Evolutionary conservation across 2,329 filamentous ascomycete species (phyloP).

Genomic region (Cytospora piceae): DNA sequence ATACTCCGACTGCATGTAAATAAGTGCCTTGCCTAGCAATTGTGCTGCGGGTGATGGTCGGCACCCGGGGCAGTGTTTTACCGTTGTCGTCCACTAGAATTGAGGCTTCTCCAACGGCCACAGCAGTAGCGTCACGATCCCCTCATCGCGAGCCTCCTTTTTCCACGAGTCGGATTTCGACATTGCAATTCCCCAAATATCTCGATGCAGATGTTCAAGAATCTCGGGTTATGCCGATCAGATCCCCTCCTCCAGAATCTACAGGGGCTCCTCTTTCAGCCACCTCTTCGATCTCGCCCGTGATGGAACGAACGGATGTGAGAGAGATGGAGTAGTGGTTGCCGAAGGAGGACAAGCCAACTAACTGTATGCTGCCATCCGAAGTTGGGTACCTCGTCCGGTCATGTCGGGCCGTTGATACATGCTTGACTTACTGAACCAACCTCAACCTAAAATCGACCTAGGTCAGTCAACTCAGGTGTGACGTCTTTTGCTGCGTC

Average conservation of each 20-base stretch:
- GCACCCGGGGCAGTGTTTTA: conserved; percentile 28
- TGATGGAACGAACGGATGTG: not conserved
- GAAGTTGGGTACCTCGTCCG: not conserved
- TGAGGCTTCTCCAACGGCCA: conserved; percentile 20
- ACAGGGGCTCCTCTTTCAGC: not conserved
- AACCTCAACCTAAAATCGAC: no score
- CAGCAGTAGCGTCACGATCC: conserved; percentile 24
- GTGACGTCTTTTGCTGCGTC: not conserved
- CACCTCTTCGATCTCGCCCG: not conserved
- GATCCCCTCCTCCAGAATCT: not conserved
- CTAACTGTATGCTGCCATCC: not conserved
- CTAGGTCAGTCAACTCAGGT: not conserved
- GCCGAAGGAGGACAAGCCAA: no score
- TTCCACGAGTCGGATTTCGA: conserved; percentile 39
- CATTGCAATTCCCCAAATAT: no score
- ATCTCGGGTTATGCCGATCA: conserved; percentile 8
- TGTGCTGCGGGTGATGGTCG: conserved; percentile 7
- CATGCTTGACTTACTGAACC: not conserved
- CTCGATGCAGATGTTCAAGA: not conserved
- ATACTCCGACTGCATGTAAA: not conserved
- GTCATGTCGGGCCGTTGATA: conserved; percentile 24
- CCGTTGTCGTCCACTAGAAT: conserved; percentile 16
- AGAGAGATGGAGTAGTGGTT: no score
- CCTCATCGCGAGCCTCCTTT: conserved; percentile 23
- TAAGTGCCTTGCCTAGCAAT: not conserved